phyloP scores from a whole-genome alignment of 2,329 filamentous ascomycete genomes.

The Aspergillus sp. region DNA sequence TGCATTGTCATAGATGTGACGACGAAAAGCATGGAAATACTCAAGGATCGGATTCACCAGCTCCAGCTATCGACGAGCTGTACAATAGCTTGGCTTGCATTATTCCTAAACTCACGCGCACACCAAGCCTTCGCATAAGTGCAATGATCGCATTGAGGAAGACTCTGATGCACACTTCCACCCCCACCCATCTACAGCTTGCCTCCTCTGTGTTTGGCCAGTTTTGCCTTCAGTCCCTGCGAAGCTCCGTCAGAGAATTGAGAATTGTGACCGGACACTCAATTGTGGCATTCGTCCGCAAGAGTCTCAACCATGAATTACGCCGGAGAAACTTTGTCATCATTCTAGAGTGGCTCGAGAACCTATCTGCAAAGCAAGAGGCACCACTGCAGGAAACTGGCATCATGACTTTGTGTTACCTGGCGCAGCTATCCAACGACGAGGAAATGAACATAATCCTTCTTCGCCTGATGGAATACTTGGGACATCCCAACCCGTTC shows the following conservation, averaged over 20 bases:
- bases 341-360: constrained; percentile 68
- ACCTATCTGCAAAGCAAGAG: constrained; percentile 66
- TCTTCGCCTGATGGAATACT: constrained; percentile 77
- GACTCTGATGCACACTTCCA: constrained; percentile 64
- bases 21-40: constrained; percentile 20
- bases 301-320: constrained; percentile 46
- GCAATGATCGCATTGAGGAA: constrained; percentile 70
- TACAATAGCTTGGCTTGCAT: constrained; percentile 45
- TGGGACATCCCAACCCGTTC: constrained; percentile 78
- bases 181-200: constrained; percentile 62
- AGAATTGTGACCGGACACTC: constrained; percentile 74
- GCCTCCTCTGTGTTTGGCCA: constrained; percentile 67
- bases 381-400: constrained; percentile 74
- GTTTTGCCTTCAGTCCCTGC: constrained; percentile 77
- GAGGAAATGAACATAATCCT: constrained; percentile 85
- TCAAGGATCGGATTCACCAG: constrained; percentile 10
- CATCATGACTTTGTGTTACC: constrained; percentile 80
- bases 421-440: constrained; percentile 73
- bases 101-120: constrained; percentile 42
- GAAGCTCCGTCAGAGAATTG: constrained; percentile 80
- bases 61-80: constrained; percentile 29
- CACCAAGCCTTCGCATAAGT: constrained; percentile 62
- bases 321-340: constrained; percentile 65
- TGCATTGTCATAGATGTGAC: constrained; percentile 40
- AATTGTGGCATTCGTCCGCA: constrained; percentile 63